phyloP scores from a whole-genome alignment of 208 protist species.

The Acanthamoeba triangularis region DNA sequence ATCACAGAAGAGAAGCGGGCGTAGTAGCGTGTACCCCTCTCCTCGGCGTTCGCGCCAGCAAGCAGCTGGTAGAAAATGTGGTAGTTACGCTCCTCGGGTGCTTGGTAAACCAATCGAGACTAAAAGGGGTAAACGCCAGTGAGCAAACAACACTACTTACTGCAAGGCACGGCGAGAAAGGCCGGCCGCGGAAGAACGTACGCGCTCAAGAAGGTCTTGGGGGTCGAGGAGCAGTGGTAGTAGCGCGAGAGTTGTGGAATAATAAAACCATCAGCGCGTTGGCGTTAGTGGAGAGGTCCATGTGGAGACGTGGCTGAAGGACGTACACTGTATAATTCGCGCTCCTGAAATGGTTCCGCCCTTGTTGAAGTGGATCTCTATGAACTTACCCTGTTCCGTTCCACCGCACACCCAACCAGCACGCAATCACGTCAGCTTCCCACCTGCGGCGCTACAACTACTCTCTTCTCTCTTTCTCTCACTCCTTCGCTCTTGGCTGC shows the following conservation, averaged over 20 bases:
- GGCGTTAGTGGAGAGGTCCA: neutral
- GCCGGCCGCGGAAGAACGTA: neutral
- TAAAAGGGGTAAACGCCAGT: constrained; percentile 14
- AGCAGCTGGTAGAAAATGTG: constrained; percentile 95
- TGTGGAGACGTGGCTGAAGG: neutral
- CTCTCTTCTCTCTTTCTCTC: no score
- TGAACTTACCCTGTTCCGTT: constrained; percentile 85
- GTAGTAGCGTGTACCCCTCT: constrained; percentile 2
- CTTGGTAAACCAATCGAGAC: constrained; percentile 90
- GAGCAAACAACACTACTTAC: neutral
- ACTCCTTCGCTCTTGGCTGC: no score
- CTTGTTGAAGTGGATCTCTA: constrained; percentile 88
- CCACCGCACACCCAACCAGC: neutral
- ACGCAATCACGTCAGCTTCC: neutral
- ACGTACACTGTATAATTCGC: constrained; percentile 85
- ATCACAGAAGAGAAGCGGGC: neutral
- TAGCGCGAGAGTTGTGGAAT: neutral
- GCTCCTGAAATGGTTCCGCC: constrained; percentile 85
- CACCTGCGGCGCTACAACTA: no score
- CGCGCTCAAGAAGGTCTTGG: constrained; percentile 11
- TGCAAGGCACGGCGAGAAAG: neutral
- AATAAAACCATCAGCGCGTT: neutral
- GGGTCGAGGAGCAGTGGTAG: neutral
- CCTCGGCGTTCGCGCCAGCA: constrained; percentile 78
- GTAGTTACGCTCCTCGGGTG: constrained; percentile 90